phyloP scores from a whole-genome alignment of 768 basidiomycete genomes.

The Daedaleopsis nitida region DNA sequence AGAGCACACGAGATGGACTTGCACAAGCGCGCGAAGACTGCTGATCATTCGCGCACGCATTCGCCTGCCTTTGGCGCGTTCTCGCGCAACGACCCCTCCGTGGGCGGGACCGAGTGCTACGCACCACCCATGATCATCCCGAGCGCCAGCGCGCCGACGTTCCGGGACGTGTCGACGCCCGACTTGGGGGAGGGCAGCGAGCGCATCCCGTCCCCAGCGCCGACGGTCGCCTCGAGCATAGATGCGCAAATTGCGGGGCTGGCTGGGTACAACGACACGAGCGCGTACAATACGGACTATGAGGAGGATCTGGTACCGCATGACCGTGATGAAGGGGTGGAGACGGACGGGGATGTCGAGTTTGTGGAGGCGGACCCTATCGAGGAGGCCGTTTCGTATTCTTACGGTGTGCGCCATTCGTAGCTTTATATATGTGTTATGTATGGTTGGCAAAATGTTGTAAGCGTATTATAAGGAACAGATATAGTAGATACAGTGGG shows the following conservation, averaged over 20 bases:
- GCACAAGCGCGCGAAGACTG: conserved; percentile 44
- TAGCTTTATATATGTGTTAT: neutral
- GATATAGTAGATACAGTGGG: conserved; percentile 20
- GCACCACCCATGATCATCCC: conserved; percentile 17
- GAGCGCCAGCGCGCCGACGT: neutral
- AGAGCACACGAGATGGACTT: neutral
- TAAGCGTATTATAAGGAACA: conserved; percentile 7
- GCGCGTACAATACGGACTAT: conserved; percentile 59
- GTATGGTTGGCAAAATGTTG: neutral
- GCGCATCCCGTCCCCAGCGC: conserved; percentile 50
- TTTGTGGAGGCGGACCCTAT: conserved; percentile 16
- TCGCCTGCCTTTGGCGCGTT: neutral
- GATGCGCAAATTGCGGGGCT: conserved; percentile 40
- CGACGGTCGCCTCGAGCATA: conserved; percentile 50
- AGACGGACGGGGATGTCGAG: conserved; percentile 17
- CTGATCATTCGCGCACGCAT: conserved; percentile 19
- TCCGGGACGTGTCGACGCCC: conserved; percentile 2
- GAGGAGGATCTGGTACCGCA: conserved; percentile 29
- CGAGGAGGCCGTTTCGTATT: conserved; percentile 16
- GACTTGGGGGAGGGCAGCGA: conserved; percentile 27
- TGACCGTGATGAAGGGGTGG: conserved; percentile 13
- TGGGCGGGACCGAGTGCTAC: conserved; percentile 5
- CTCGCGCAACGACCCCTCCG: neutral
- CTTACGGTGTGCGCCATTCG: neutral
- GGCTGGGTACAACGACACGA: conserved; percentile 34